phyloP scores from a whole-genome alignment of 306 rosid species.

The Trichosanthes cucumerina region DNA sequence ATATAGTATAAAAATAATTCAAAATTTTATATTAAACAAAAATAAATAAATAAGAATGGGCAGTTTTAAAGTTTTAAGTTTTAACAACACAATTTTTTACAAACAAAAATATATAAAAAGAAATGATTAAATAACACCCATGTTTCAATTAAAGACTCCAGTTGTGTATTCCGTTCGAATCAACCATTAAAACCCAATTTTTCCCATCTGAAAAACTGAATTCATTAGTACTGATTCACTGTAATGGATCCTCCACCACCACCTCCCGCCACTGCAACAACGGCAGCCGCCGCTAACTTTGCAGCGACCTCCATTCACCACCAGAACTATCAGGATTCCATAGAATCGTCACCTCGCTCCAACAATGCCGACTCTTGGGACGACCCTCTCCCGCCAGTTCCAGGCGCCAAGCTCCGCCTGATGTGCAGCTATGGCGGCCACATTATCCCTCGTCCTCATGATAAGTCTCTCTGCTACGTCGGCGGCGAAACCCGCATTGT shows the following conservation, averaged over 20 bases:
- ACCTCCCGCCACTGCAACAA: background rate
- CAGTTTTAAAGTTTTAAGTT: background rate
- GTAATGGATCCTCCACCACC: constrained; percentile 8
- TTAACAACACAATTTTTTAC: background rate
- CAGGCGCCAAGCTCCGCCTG: constrained; percentile 69
- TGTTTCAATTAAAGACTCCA: background rate
- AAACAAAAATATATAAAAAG: background rate
- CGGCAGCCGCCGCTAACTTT: constrained; percentile 14
- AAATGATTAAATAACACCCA: background rate
- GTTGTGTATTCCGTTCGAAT: background rate
- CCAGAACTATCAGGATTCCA: constrained; percentile 33
- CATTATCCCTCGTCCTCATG: constrained; percentile 91
- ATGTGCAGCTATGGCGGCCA: constrained; percentile 99
- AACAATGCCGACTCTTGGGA: constrained; percentile 44
- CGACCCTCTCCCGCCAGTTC: constrained; percentile 42
- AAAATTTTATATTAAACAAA: background rate
- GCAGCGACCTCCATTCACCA: constrained; percentile 15
- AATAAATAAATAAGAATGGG: background rate
- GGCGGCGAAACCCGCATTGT: constrained; percentile 90
- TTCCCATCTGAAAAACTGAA: background rate
- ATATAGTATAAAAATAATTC: background rate
- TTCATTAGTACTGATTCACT: background rate
- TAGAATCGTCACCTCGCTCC: constrained; percentile 52
- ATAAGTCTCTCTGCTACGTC: constrained; percentile 77
- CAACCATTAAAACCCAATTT: background rate